A percentile compares a stretch with the other conserved stretches of the same genome.
Evolutionary conservation across 805 yeast species (phyloP).

Genomic region (Scheffersomyces stipitis): DNA sequence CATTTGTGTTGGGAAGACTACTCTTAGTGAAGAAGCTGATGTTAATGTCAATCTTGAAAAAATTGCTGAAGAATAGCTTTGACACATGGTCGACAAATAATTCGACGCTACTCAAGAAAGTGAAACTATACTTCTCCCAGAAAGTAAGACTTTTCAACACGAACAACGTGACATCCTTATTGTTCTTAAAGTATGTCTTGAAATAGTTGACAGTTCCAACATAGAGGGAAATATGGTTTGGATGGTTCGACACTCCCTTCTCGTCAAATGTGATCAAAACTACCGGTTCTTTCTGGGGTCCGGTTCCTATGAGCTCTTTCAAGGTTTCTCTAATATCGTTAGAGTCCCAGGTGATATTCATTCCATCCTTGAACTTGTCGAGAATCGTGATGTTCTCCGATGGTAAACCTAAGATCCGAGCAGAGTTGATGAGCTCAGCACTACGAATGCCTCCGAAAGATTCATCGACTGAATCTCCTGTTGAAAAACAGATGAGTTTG

Average conservation of each 20-base stretch:
- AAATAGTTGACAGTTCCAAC: conserved; percentile 46
- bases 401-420: conserved; percentile 52
- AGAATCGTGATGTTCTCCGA: conserved; percentile 45
- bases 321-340: conserved; percentile 41
- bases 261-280: conserved; percentile 77
- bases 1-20: conserved; percentile 13
- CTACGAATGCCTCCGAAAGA: conserved; percentile 67
- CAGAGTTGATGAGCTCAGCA: conserved; percentile 58
- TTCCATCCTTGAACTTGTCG: conserved; percentile 58
- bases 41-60: conserved; percentile 35
- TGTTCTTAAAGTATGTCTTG: conserved; percentile 10
- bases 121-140: conserved; percentile 51
- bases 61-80: conserved; percentile 25
- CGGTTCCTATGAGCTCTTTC: conserved; percentile 18
- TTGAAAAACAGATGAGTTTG: conserved; percentile 67
- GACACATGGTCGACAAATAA: conserved; percentile 40
- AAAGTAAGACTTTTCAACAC: conserved; percentile 37
- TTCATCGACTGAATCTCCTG: conserved; percentile 64
- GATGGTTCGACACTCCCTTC: conserved; percentile 79
- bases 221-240: conserved; percentile 75
- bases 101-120: conserved; percentile 42
- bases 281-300: conserved; percentile 17
- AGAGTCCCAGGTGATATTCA: conserved; percentile 63
- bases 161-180: conserved; percentile 18
- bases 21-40: conserved; percentile 34